A percentile compares a stretch with the other conserved stretches of the same genome.
phyloP scores from a whole-genome alignment of 2,329 filamentous ascomycete genomes.

The Pseudogymnoascus sp. region DNA sequence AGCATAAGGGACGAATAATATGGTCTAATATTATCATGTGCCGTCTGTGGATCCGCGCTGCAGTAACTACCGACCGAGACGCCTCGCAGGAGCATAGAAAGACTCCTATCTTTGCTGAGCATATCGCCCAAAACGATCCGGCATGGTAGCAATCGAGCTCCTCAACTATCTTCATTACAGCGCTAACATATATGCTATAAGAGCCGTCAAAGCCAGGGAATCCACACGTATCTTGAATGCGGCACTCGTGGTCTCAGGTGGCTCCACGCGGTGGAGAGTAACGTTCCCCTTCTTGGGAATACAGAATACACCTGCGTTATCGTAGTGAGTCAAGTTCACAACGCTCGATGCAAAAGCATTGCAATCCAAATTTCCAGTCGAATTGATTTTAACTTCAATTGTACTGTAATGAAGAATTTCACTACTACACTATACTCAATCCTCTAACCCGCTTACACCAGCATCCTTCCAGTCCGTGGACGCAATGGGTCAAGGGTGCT shows the following conservation, averaged over 20 bases:
- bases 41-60: too few species aligned
- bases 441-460: not conserved
- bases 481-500: not conserved
- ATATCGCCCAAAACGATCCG: too few species aligned
- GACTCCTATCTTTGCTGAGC: too few species aligned
- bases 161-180: not conserved
- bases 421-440: not conserved
- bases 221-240: not conserved
- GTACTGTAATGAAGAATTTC: too few species aligned
- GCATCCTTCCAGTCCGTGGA: not conserved
- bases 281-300: not conserved
- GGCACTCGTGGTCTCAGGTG: not conserved
- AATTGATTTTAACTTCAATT: too few species aligned
- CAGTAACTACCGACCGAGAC: too few species aligned
- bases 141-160: too few species aligned
- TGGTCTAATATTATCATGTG: too few species aligned
- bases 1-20: too few species aligned
- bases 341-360: not conserved
- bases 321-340: not conserved
- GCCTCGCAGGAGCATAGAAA: too few species aligned
- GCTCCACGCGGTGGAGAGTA: not conserved
- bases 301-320: not conserved
- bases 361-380: not conserved
- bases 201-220: not conserved
- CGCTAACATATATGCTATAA: not conserved